phyloP scores from a whole-genome alignment of 2,329 filamentous ascomycete genomes.

The Apiospora hydei region DNA sequence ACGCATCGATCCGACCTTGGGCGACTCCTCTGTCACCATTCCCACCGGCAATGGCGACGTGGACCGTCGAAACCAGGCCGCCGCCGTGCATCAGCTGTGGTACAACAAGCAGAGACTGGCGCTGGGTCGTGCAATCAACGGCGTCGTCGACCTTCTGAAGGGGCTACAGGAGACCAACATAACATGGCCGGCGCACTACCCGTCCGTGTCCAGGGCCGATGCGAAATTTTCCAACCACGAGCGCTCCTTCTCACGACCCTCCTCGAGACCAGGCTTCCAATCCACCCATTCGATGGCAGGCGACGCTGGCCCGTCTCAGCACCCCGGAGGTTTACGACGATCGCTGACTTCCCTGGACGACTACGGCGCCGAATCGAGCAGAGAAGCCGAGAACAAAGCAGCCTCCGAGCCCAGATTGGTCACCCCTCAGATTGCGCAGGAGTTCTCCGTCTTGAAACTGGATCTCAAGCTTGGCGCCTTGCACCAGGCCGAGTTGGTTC shows the following conservation, averaged over 20 bases:
- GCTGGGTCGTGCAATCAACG: slow-evolving; percentile 86
- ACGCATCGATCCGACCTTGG: slow-evolving; percentile 52
- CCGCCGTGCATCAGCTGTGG: slow-evolving; percentile 89
- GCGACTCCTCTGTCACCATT: slow-evolving; percentile 54
- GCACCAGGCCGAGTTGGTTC: slow-evolving; percentile 88
- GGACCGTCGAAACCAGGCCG: slow-evolving; percentile 74
- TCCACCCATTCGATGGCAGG: slow-evolving; percentile 69
- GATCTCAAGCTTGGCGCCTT: slow-evolving; percentile 89
- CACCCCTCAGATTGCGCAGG: slow-evolving; percentile 90
- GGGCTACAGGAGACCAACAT: slow-evolving; percentile 88
- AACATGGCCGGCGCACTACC: slow-evolving; percentile 94
- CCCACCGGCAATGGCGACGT: slow-evolving; percentile 58
- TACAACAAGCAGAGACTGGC: slow-evolving; percentile 92
- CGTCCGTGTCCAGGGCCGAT: slow-evolving; percentile 73
- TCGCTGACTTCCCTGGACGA: slow-evolving; percentile 76
- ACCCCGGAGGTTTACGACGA: slow-evolving; percentile 66
- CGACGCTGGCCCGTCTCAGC: slow-evolving; percentile 50
- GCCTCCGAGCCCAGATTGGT: slow-evolving; percentile 80
- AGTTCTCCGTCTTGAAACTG: slow-evolving; percentile 94
- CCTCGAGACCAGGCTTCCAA: slow-evolving; percentile 66
- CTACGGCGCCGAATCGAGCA: slow-evolving; percentile 73
- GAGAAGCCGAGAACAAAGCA: slow-evolving; percentile 67
- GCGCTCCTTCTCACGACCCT: slow-evolving; percentile 46
- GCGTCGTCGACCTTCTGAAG: slow-evolving; percentile 83
- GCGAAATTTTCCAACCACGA: slow-evolving; percentile 37